phyloP scores from a whole-genome alignment of 106 monocot genomes.

The Dendrobium catenatum region DNA sequence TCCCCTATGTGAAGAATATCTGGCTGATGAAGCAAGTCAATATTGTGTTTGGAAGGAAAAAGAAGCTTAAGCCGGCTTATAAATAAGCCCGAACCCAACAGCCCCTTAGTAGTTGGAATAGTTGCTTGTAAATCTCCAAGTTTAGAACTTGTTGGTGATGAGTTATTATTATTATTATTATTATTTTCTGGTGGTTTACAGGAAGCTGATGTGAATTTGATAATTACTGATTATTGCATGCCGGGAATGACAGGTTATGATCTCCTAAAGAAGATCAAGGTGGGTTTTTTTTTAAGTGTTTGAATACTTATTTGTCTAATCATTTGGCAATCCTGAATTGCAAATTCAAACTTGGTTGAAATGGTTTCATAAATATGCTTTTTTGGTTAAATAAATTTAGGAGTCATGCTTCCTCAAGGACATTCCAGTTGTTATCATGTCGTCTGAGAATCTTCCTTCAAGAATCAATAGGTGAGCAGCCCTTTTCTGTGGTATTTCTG shows the following conservation, averaged over 20 bases:
- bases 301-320: no score
- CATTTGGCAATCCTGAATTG: no score
- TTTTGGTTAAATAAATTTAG: constrained; percentile 22
- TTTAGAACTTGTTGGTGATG: not conserved
- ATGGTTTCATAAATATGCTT: not conserved
- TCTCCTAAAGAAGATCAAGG: constrained; percentile 68
- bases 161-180: not conserved
- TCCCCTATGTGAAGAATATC: no score
- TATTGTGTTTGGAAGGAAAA: no score
- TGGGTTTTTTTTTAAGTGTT: not conserved
- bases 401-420: constrained; percentile 69
- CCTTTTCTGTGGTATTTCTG: not conserved
- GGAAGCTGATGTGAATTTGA: constrained; percentile 62
- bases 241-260: constrained; percentile 91
- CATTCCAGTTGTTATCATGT: constrained; percentile 92
- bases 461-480: constrained; percentile 64
- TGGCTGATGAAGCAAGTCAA: no score
- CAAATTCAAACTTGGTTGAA: not conserved
- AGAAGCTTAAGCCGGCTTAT: no score
- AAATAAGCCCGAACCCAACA: no score
- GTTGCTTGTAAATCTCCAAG: not conserved
- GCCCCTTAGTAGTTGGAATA: no score
- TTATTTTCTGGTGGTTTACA: constrained; percentile 10
- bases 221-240: constrained; percentile 85
- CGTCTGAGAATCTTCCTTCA: constrained; percentile 86